Evolutionary conservation across 2,329 filamentous ascomycete species (phyloP).

Genomic region (Colletotrichum sp.): DNA sequence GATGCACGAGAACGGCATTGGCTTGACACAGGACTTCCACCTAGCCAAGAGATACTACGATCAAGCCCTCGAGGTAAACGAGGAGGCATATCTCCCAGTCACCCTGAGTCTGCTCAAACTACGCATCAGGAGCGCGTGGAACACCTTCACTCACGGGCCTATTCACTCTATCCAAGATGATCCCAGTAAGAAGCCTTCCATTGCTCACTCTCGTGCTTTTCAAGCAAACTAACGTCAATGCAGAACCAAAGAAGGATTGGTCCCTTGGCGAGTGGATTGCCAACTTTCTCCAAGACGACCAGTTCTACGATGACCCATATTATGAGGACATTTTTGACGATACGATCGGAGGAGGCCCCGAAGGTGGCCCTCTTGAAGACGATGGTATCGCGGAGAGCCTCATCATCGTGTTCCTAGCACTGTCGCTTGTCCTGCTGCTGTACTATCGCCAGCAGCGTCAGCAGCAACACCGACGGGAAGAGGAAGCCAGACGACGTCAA

Average conservation of each 20-base stretch:
- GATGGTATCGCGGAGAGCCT: slow-evolving; percentile 85
- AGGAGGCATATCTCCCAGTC: slow-evolving; percentile 92
- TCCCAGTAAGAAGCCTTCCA: slow-evolving; percentile 64
- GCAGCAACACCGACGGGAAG: slow-evolving; percentile 51
- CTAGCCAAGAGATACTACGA: slow-evolving; percentile 97
- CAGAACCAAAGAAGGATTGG: slow-evolving; percentile 74
- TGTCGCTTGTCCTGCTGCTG: slow-evolving; percentile 76
- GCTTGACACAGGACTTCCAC: slow-evolving; percentile 93
- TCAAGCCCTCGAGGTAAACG: slow-evolving; percentile 86
- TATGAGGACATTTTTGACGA: slow-evolving; percentile 63
- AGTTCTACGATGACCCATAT: slow-evolving; percentile 64
- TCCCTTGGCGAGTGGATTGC: slow-evolving; percentile 86
- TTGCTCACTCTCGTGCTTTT: neutral
- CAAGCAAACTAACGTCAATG: slow-evolving; percentile 30
- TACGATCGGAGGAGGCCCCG: slow-evolving; percentile 64
- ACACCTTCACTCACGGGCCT: slow-evolving; percentile 86
- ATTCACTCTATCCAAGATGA: slow-evolving; percentile 94
- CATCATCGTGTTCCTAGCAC: slow-evolving; percentile 79
- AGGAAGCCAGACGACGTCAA: slow-evolving; percentile 39
- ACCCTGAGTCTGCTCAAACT: slow-evolving; percentile 88
- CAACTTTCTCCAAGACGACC: slow-evolving; percentile 79
- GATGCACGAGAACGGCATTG: slow-evolving; percentile 99
- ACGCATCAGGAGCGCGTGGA: slow-evolving; percentile 88
- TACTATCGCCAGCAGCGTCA: slow-evolving; percentile 81
- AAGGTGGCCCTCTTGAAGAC: slow-evolving; percentile 60